A percentile compares a stretch with the other conserved stretches of the same genome.
phyloP scores from a whole-genome alignment of 345 rosid genomes.

The Toxicodendron radicans region DNA sequence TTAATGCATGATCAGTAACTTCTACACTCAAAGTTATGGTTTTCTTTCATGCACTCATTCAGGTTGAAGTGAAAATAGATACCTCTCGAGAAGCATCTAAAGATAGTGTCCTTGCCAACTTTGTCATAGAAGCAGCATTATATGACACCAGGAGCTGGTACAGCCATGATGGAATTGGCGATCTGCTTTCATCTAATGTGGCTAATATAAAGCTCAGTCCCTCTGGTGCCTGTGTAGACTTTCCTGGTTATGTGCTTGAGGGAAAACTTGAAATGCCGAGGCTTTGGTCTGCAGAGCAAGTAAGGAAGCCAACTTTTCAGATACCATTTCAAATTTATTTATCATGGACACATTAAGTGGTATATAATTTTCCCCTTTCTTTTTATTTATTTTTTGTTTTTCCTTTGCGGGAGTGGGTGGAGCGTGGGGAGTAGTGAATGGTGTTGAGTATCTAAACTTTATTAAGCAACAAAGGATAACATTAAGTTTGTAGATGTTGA shows the following conservation, averaged over 20 bases:
- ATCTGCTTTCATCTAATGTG: slow-evolving; percentile 59
- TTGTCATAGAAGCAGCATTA: slow-evolving; percentile 70
- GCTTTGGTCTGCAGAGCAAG: slow-evolving; percentile 97
- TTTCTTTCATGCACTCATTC: slow-evolving; percentile 22
- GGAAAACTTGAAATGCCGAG: slow-evolving; percentile 78
- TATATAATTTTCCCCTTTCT: neutral
- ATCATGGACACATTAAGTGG: neutral
- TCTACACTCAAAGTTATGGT: slow-evolving; percentile 11
- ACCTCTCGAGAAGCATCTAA: slow-evolving; percentile 47
- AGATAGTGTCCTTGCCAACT: slow-evolving; percentile 53
- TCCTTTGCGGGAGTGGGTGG: neutral
- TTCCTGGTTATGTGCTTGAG: slow-evolving; percentile 68
- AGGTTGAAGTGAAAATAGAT: slow-evolving; percentile 96
- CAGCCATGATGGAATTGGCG: slow-evolving; percentile 35
- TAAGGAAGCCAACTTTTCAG: slow-evolving; percentile 37
- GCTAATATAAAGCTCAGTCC: slow-evolving; percentile 54
- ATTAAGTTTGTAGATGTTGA: neutral
- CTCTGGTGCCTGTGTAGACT: slow-evolving; percentile 48
- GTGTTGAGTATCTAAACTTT: neutral
- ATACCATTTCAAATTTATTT: neutral
- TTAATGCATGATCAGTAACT: neutral
- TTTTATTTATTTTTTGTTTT: neutral
- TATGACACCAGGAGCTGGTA: slow-evolving; percentile 75
- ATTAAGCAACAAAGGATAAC: neutral
- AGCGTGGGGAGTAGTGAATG: neutral